These are phyloP conservation scores for Aspergillus sp. DNA, from an alignment of 2,329 filamentous ascomycete species.

Conservation along the genomic window DNA sequence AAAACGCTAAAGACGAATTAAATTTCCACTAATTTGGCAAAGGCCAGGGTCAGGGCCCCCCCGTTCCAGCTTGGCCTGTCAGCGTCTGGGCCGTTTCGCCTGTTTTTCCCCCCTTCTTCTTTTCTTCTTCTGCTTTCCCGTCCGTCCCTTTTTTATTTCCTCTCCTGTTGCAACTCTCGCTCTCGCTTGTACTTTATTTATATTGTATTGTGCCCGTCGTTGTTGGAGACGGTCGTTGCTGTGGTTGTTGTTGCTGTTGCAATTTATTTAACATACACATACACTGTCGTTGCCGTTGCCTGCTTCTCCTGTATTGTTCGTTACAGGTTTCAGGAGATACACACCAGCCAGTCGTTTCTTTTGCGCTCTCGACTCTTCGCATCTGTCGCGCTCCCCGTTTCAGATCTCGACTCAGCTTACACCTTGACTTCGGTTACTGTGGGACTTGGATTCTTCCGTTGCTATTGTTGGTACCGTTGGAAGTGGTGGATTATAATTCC, in stretches of 20 bases:
- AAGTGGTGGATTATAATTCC: not conserved
- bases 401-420: not conserved
- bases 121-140: conserved; percentile 1
- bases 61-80: conserved; percentile 11
- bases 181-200: not conserved
- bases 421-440: not conserved
- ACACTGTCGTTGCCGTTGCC: conserved; percentile 1
- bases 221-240: conserved; percentile 1
- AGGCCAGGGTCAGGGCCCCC: conserved; percentile 9
- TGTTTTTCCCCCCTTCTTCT: conserved; percentile 4
- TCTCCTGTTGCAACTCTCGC: not conserved
- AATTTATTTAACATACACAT: not conserved
- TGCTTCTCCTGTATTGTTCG: not conserved
- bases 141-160: not conserved
- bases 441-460: not conserved
- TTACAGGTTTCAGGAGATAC: conserved; percentile 8
- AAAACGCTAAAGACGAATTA: conserved; percentile 10
- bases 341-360: not conserved
- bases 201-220: conserved; percentile 4
- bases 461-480: not conserved
- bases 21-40: conserved; percentile 18
- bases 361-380: not conserved
- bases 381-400: not conserved
- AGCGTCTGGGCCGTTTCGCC: conserved; percentile 16
- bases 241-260: not conserved